Conservation (phyloP, 163 green algal species). For the Prototheca wickerhamii region DNA sequence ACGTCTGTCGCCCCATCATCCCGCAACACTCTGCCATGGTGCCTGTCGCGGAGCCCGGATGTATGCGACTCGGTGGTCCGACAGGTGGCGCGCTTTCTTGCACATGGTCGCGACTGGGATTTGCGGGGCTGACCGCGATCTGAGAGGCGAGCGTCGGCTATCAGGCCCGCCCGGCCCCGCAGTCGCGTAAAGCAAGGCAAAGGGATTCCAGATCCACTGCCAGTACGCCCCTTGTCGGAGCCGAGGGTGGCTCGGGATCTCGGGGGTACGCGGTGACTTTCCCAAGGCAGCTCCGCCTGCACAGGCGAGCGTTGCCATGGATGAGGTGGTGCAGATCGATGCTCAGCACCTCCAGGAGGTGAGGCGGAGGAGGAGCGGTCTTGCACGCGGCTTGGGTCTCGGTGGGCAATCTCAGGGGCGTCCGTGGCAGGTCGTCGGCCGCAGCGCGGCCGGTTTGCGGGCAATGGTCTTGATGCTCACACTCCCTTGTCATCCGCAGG, state of each 20-base stretch:
- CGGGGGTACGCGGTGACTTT: background rate
- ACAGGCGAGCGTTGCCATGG: background rate
- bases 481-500: conserved; percentile 20
- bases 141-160: too few relatives aligned
- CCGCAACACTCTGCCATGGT: too few relatives aligned
- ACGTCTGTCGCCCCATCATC: too few relatives aligned
- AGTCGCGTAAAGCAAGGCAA: too few relatives aligned
- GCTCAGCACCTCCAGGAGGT: conserved; percentile 24
- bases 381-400: background rate
- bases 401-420: background rate
- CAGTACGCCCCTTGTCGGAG: background rate
- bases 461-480: background rate
- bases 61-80: too few relatives aligned
- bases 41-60: too few relatives aligned
- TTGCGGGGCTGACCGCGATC: too few relatives aligned
- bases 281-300: background rate
- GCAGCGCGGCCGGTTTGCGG: background rate
- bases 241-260: background rate
- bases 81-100: too few relatives aligned
- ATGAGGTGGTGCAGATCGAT: conserved; percentile 12
- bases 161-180: too few relatives aligned
- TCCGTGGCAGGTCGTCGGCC: background rate
- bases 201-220: background rate
- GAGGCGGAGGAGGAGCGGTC: background rate
- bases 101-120: too few relatives aligned